Conservation (phyloP, 176 grass and related monocot species). For the Puya raimondii region DNA sequence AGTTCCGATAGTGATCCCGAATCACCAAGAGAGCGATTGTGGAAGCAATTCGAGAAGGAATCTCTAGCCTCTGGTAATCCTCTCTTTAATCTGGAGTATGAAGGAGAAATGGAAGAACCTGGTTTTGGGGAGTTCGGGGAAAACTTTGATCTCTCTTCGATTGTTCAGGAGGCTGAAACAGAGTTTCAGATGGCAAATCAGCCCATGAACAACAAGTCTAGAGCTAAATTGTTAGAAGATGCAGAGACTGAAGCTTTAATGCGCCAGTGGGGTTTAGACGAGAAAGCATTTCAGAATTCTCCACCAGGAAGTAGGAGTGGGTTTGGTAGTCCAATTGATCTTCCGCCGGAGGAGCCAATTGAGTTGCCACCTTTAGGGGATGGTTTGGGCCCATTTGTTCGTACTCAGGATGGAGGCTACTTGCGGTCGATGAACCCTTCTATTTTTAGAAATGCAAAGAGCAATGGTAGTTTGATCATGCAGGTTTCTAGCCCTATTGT, state of each 20-base stretch:
- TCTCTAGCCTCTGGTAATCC: constrained; percentile 45
- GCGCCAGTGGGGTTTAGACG: constrained; percentile 67
- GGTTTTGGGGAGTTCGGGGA: constrained; percentile 28
- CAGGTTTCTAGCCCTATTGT: constrained; percentile 86
- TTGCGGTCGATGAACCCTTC: constrained; percentile 69
- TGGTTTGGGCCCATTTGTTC: constrained; percentile 76
- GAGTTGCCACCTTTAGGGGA: constrained; percentile 54
- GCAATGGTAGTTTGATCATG: constrained; percentile 80
- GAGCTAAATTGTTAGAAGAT: constrained; percentile 67
- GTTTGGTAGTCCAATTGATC: constrained; percentile 69
- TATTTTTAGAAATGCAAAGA: constrained; percentile 78
- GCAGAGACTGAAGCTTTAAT: constrained; percentile 88
- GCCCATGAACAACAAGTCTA: constrained; percentile 30
- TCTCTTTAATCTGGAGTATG: constrained; percentile 57
- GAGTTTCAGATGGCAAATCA: constrained; percentile 49
- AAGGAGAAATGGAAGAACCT: constrained; percentile 29
- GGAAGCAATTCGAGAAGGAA: constrained; percentile 93
- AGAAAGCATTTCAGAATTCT: constrained; percentile 63
- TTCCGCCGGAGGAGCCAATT: constrained; percentile 51
- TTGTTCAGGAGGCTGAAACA: constrained; percentile 60
- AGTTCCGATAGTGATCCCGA: constrained; percentile 55
- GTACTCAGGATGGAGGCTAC: constrained; percentile 84
- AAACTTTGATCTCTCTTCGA: constrained; percentile 56
- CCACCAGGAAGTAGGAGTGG: constrained; percentile 46
- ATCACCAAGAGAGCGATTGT: constrained; percentile 75